Percentiles rank a stretch among this genome's conserved stretches.
These are phyloP conservation scores for Benincasa hispida DNA, from an alignment of 306 rosid genomes.

Conservation along the genomic window DNA sequence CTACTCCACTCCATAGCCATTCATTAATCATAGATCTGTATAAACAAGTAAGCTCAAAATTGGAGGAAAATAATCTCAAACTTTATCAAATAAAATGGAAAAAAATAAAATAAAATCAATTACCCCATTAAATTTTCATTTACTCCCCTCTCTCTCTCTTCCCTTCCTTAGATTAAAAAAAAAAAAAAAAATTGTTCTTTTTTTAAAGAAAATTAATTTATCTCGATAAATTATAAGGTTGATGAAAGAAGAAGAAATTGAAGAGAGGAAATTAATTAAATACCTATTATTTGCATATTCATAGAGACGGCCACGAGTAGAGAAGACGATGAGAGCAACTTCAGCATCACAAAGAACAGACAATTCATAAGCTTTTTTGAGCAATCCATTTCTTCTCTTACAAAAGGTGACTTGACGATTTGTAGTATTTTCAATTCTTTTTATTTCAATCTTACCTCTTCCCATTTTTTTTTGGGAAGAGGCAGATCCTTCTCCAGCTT, in stretches of 20 bases:
- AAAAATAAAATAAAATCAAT: background rate
- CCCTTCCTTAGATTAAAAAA: too few species aligned
- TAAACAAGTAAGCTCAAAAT: background rate
- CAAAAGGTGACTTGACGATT: constrained; percentile 89
- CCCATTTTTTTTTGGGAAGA: constrained; percentile 68
- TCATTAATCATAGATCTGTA: background rate
- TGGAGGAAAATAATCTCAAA: background rate
- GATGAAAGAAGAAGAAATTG: background rate
- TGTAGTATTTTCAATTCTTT: constrained; percentile 78
- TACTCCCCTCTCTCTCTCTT: background rate
- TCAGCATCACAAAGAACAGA: constrained; percentile 91
- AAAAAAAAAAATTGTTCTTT: background rate
- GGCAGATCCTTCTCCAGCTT: constrained; percentile 30
- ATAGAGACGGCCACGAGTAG: constrained; percentile 80
- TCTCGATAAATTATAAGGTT: too few species aligned
- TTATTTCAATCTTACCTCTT: constrained; percentile 84
- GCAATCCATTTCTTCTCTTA: constrained; percentile 76
- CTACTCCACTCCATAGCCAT: background rate
- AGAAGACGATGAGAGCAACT: constrained; percentile 87
- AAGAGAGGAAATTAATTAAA: background rate
- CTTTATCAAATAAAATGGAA: background rate
- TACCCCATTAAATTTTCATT: background rate
- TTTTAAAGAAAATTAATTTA: too few species aligned
- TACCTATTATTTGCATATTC: constrained; percentile 88
- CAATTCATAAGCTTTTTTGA: constrained; percentile 81